Percentiles rank a stretch among this genome's conserved stretches.
Evolutionary conservation across 306 rosid genomes (phyloP).

Genomic region (Sophora flavescens): DNA sequence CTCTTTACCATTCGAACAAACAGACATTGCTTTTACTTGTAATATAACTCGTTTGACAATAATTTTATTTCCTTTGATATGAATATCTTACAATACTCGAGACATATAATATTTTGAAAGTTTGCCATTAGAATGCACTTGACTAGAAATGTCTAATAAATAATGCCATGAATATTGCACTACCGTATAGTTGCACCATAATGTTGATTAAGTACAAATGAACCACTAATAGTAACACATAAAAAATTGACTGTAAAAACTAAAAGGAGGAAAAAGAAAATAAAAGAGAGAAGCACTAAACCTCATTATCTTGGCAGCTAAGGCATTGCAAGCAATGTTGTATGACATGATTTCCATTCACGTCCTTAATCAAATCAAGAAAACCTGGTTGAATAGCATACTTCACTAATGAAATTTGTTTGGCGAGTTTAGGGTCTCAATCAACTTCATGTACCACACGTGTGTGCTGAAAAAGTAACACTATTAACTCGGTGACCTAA

Average conservation of each 20-base stretch:
- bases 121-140: too few relatives aligned
- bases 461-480: slow-evolving; percentile 61
- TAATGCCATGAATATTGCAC: too few relatives aligned
- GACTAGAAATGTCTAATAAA: too few relatives aligned
- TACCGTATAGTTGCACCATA: too few relatives aligned
- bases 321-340: slow-evolving; percentile 66
- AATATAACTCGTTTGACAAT: background rate
- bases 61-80: too few relatives aligned
- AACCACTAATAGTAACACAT: too few relatives aligned
- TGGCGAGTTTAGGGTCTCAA: slow-evolving; percentile 58
- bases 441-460: slow-evolving; percentile 84
- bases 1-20: too few relatives aligned
- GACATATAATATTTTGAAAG: too few relatives aligned
- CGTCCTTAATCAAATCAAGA: slow-evolving; percentile 62
- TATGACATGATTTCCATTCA: slow-evolving; percentile 70
- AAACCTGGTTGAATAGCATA: slow-evolving; percentile 69
- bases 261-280: background rate
- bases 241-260: too few relatives aligned
- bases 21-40: too few relatives aligned
- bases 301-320: slow-evolving; percentile 59
- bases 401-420: slow-evolving; percentile 51
- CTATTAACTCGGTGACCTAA: slow-evolving; percentile 21
- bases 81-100: too few relatives aligned
- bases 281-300: slow-evolving; percentile 22
- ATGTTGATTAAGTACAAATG: too few relatives aligned